Conservation (phyloP, 1,284 basidiomycete genomes). For the Ceratobasidium theobromae region DNA sequence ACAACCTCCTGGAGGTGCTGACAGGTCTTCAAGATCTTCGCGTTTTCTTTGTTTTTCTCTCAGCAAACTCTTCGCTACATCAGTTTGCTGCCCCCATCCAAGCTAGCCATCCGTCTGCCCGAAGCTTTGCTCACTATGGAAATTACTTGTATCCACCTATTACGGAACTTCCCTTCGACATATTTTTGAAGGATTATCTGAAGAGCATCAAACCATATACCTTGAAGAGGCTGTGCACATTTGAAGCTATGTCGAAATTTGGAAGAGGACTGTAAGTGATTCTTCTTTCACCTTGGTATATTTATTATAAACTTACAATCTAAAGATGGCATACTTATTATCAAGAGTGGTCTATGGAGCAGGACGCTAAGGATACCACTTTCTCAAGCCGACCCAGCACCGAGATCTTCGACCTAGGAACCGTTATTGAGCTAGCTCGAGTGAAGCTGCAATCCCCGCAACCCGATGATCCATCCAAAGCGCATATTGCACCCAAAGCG, state of each 20-base stretch:
- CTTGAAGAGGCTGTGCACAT: not conserved
- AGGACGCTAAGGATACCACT: not conserved
- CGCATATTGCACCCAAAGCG: not conserved
- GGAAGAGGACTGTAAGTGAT: not conserved
- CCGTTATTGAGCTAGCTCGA: no score
- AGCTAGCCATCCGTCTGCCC: not conserved
- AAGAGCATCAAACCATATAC: not conserved
- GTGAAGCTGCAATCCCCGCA: not conserved
- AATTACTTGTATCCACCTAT: not conserved
- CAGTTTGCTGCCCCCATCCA: not conserved
- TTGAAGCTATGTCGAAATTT: not conserved
- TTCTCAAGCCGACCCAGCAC: no score
- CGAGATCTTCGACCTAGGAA: no score
- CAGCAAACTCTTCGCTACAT: not conserved
- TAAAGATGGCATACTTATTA: not conserved
- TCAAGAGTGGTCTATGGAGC: not conserved
- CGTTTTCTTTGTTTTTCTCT: slow-evolving; percentile 9
- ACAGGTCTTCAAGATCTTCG: not conserved
- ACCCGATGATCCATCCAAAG: not conserved
- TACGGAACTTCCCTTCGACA: not conserved
- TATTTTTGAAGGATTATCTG: not conserved
- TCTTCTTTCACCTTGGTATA: not conserved
- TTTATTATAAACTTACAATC: not conserved
- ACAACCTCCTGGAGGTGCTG: not conserved
- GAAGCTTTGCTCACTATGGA: not conserved